Evolutionary conservation across 495 filamentous ascomycete genomes (phyloP).

Genomic region (Pseudomonodictys pantanalensis): DNA sequence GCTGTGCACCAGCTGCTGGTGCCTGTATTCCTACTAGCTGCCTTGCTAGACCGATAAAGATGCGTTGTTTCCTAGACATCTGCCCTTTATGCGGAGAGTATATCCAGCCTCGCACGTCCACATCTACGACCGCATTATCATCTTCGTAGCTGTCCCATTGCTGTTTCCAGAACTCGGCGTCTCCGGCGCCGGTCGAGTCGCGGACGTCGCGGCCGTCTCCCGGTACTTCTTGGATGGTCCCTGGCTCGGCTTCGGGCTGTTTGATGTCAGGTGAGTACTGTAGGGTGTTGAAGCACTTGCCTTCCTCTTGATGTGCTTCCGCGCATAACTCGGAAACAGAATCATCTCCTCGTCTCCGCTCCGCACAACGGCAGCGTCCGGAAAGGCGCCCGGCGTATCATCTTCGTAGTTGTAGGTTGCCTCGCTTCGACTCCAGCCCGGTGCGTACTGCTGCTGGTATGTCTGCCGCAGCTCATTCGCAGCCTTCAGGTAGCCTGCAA

Average conservation of each 20-base stretch:
- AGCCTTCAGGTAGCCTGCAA: conserved; percentile 81
- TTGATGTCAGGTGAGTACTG: background rate
- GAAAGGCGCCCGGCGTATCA: conserved; percentile 71
- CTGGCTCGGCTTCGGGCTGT: conserved; percentile 37
- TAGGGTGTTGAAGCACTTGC: conserved; percentile 15
- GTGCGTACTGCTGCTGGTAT: conserved; percentile 53
- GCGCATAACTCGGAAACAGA: conserved; percentile 86
- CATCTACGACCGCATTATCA: conserved; percentile 79
- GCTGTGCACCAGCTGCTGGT: conserved; percentile 46
- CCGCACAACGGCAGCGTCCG: conserved; percentile 72
- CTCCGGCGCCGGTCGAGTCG: conserved; percentile 43
- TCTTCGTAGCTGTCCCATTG: conserved; percentile 71
- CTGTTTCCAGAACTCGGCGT: conserved; percentile 64
- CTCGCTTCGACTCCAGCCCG: conserved; percentile 51
- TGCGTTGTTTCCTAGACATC: conserved; percentile 81
- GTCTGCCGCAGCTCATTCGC: conserved; percentile 88
- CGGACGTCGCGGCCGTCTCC: conserved; percentile 39
- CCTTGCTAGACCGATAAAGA: conserved; percentile 78
- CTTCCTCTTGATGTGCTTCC: conserved; percentile 57
- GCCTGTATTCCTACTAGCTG: conserved; percentile 81
- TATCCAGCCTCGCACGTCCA: conserved; percentile 93
- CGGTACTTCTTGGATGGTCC: conserved; percentile 42
- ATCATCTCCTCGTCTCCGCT: conserved; percentile 89
- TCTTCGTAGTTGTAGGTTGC: conserved; percentile 53
- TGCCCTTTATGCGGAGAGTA: conserved; percentile 80